A percentile compares a stretch with the other conserved stretches of the same genome.
These are phyloP conservation scores for Zangia roseola DNA, from an alignment of 768 basidiomycete species.

Conservation along the genomic window DNA sequence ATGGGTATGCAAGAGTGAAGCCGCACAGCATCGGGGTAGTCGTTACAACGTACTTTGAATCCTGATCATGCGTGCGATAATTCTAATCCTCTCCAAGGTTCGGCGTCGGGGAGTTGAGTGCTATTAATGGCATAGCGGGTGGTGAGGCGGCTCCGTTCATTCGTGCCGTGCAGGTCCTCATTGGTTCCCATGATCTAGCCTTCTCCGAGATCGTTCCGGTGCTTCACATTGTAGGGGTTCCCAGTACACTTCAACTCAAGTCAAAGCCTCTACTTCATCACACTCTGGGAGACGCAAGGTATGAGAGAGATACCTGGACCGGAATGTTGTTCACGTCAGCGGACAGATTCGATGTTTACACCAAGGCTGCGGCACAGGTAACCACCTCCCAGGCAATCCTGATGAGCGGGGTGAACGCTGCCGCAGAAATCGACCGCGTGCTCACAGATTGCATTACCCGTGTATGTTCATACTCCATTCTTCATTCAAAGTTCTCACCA, in stretches of 20 bases:
- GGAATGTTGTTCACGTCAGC: not conserved
- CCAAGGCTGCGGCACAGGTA: slow-evolving; percentile 71
- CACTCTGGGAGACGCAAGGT: slow-evolving; percentile 83
- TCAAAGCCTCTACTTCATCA: slow-evolving; percentile 78
- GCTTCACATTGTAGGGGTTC: slow-evolving; percentile 83
- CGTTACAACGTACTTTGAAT: slow-evolving; percentile 62
- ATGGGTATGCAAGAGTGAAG: slow-evolving; percentile 90
- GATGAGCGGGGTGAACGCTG: slow-evolving; percentile 50
- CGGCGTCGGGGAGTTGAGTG: slow-evolving; percentile 92
- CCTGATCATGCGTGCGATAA: not conserved
- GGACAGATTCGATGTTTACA: slow-evolving; percentile 77
- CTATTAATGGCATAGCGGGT: slow-evolving; percentile 81
- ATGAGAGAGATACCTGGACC: not conserved
- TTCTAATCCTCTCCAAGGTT: slow-evolving; percentile 47
- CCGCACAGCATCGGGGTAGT: slow-evolving; percentile 69
- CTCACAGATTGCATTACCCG: slow-evolving; percentile 64
- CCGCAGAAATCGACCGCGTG: slow-evolving; percentile 73
- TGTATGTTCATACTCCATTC: slow-evolving; percentile 31
- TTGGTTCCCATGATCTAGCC: slow-evolving; percentile 36
- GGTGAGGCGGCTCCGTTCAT: slow-evolving; percentile 35
- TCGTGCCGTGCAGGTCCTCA: not conserved
- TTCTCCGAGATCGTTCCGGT: slow-evolving; percentile 90
- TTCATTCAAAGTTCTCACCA: not conserved
- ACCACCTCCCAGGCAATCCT: slow-evolving; percentile 67
- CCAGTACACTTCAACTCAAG: slow-evolving; percentile 72